A percentile compares a stretch with the other conserved stretches of the same genome.
These are phyloP conservation scores for Colletotrichum tabaci DNA, from an alignment of 2,329 filamentous ascomycete genomes.

Conservation along the genomic window DNA sequence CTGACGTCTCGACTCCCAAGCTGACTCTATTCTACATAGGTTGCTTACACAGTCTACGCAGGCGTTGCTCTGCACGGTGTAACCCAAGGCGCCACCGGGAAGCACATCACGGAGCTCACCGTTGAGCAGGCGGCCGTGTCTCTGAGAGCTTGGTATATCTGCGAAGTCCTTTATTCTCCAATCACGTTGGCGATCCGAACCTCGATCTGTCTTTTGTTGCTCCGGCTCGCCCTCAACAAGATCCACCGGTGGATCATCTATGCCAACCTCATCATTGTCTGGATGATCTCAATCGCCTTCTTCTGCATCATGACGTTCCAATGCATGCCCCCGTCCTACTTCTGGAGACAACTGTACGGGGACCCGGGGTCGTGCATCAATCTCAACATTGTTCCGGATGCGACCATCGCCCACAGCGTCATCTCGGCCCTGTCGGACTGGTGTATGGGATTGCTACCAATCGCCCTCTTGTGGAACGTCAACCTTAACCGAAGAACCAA, in stretches of 20 bases:
- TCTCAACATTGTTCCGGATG: constrained; percentile 55
- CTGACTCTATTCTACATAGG: constrained; percentile 44
- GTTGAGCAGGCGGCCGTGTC: constrained; percentile 47
- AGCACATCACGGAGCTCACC: constrained; percentile 44
- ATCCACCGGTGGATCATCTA: constrained; percentile 54
- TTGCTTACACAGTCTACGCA: constrained; percentile 53
- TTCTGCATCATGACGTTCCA: constrained; percentile 66
- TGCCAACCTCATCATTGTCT: constrained; percentile 53
- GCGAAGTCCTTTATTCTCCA: constrained; percentile 58
- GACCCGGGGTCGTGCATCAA: constrained; percentile 58
- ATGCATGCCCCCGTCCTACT: constrained; percentile 63
- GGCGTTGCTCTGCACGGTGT: constrained; percentile 53
- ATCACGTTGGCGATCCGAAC: constrained; percentile 57
- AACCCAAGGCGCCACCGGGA: constrained; percentile 47
- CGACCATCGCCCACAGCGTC: constrained; percentile 63
- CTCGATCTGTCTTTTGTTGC: constrained; percentile 58
- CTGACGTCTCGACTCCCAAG: not conserved
- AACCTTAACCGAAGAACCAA: constrained; percentile 64
- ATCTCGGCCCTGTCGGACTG: constrained; percentile 63
- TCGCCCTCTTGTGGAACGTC: constrained; percentile 66
- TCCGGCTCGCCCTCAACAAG: constrained; percentile 55
- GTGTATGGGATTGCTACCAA: constrained; percentile 64
- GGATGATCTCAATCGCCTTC: constrained; percentile 53
- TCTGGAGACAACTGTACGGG: constrained; percentile 61
- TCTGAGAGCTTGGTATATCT: constrained; percentile 56